phyloP scores from a whole-genome alignment of 2,329 filamentous ascomycete genomes.

The Fusarium camptoceras region DNA sequence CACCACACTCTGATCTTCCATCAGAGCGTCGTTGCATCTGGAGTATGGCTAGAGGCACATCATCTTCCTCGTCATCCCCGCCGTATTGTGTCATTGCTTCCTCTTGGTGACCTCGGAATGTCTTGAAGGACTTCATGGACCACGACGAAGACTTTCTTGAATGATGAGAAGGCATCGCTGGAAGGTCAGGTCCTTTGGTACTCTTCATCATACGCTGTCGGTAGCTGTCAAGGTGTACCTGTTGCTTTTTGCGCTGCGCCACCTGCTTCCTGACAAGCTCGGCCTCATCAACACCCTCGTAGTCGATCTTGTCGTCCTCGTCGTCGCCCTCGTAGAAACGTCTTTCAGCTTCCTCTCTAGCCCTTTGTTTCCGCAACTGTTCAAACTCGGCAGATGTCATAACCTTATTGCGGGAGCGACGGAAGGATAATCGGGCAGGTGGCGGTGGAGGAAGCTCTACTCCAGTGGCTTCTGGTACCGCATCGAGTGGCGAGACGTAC shows the following conservation, averaged over 20 bases:
- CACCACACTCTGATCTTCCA: background rate
- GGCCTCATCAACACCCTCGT: constrained; percentile 17
- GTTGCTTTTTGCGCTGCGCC: constrained; percentile 20
- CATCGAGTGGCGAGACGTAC: constrained; percentile 2
- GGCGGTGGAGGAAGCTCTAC: background rate
- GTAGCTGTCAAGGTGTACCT: constrained; percentile 22
- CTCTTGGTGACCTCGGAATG: background rate
- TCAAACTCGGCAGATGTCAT: constrained; percentile 31
- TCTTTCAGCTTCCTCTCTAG: constrained; percentile 2
- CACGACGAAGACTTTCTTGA: constrained; percentile 5
- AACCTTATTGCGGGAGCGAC: background rate
- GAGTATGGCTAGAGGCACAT: constrained; percentile 19
- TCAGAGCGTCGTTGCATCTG: background rate
- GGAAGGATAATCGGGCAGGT: background rate
- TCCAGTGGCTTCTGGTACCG: background rate
- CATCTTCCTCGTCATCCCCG: constrained; percentile 4
- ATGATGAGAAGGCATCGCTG: background rate
- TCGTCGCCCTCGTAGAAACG: constrained; percentile 6
- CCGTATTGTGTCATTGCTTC: background rate
- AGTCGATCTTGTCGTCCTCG: constrained; percentile 22
- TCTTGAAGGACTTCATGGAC: constrained; percentile 20
- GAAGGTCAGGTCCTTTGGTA: constrained; percentile 13
- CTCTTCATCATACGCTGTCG: constrained; percentile 32
- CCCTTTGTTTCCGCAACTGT: constrained; percentile 1
- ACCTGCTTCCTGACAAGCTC: background rate